Evolutionary conservation across 345 rosid species (phyloP), one percentile per base, ranked within the genome.

Genomic region (Anacardium occidentale): DNA sequence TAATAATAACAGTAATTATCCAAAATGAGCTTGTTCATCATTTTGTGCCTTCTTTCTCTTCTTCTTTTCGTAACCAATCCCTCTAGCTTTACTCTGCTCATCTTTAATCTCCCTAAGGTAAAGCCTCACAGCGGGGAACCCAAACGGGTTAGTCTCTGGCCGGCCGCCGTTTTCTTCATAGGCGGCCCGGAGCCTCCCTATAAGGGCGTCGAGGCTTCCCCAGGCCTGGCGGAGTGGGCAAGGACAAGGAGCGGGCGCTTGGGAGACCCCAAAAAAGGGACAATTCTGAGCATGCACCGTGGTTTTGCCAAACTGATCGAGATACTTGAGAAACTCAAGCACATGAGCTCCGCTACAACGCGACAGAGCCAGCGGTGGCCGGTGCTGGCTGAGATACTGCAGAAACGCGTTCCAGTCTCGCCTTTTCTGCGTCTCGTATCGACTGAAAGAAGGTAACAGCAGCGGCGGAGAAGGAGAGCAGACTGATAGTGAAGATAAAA

Each of bases 151-250:
- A 20, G 56, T 51, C 63, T 44, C 74, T 2, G 71, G 78, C n/a
- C 47, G 53, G 25, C 82, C 76, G 0, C 78, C 79, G 29, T 50
- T 67, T 72, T 79, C 82, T 67, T 79, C 79, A 52, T 67, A 79
- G n/a, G 82, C 77, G 3, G 68, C 82, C 64, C 79, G 18, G 4
- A 79, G 77, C 50, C 79, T 50, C 17, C 82, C 79, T 34, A 79
- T 69, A 5, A 75, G 55, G 8, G 83, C 83, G 5, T 79, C 83
- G 0, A 79, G 71, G 79, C 79, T 79, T 54, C 79, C 82, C 79
- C 64, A 72, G 7, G 70, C 74, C 74, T 75, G 76, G 66, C 48
- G 25, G 42, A 69, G 52, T 2, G 81, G 81, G 60, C 81, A 78
- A n/a, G 34, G 63, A 42, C 81, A 78, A 1, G 75, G 53, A 9